Evolutionary conservation across 2,329 filamentous ascomycete species (phyloP).

Genomic region (Ophiostoma perfectum): DNA sequence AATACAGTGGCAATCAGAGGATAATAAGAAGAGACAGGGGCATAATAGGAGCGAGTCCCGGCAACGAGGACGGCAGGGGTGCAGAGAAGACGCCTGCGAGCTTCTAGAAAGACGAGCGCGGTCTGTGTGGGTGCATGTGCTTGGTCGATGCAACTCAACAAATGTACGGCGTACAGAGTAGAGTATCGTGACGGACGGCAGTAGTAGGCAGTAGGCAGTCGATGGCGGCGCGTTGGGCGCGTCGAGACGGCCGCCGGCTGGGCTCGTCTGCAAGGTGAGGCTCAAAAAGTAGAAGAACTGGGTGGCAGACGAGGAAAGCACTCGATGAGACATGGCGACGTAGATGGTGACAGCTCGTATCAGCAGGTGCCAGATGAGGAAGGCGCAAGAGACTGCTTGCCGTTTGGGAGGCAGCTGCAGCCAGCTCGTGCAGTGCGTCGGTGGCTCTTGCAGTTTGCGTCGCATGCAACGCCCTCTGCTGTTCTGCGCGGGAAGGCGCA

Average conservation of each 20-base stretch:
- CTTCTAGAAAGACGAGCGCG: constrained; percentile 13
- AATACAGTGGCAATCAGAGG: background rate
- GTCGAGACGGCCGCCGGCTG: too few relatives aligned
- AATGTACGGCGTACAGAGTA: background rate
- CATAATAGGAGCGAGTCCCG: background rate
- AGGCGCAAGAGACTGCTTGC: background rate
- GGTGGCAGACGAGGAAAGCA: background rate
- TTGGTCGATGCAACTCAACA: too few relatives aligned
- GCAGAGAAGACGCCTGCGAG: constrained; percentile 6
- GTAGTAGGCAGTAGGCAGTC: too few relatives aligned
- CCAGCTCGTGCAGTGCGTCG: background rate
- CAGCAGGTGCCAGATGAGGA: background rate
- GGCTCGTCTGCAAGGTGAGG: background rate
- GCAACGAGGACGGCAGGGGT: constrained; percentile 13
- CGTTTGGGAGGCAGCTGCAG: background rate
- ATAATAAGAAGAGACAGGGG: background rate
- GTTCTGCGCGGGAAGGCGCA: background rate
- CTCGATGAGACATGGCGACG: background rate
- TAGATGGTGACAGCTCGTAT: too few relatives aligned
- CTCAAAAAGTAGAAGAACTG: background rate
- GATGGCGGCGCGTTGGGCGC: too few relatives aligned
- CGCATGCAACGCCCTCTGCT: too few relatives aligned
- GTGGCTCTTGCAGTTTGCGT: too few relatives aligned
- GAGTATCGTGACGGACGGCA: background rate
- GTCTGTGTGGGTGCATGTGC: constrained; percentile 8